Base-by-base conservation (phyloP, 2,329 filamentous ascomycete genomes). In the Fusarium falciforme region DNA sequence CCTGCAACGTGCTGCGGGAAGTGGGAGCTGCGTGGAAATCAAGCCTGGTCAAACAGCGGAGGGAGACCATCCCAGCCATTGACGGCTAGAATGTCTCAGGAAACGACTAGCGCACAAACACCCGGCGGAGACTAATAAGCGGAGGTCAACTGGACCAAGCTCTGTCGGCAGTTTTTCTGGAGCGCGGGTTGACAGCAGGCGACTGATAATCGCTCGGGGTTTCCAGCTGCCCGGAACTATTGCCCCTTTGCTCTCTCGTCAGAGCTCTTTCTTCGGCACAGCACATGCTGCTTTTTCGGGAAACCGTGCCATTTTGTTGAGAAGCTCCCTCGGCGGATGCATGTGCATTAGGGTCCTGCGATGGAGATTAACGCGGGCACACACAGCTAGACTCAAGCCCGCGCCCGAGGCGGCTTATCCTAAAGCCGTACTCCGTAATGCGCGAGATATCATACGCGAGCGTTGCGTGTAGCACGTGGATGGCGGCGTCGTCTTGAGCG, bases 21-120 rank as follows among this genome's bases (percentile, higher is more conserved):
- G 76, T 75, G 73, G 73, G 72, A 65, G 64, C 64, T 60, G 61
- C 59, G 31, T 65, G 61, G 61, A 57, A 54, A 63, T 67, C 57
- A 63, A 65, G 70, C 64, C 61, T 70, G 59, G 63, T 63, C 70
- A 49, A 72, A 55, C 25, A 63, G 52, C 40, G 61, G 76, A 72
- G 66, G 64, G 59, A 63, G 60, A 67, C 42, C 31, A 75, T 70
- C 70, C 70, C 68, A 70, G 72, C 57, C 70, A 69, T 66, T 68
- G 63, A 68, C 61, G 66, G 74, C 73, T 77, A 76, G 76, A 78
- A 78, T 76, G 76, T 78, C 76, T 77, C 76, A 76, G 71, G 76
- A 78, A 77, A 73, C 72, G 66, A 71, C 73, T 74, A 76, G 76
- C 67, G 71, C 67, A 70, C 67, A 75, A 74, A 71, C 59, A 76